phyloP scores from a whole-genome alignment of 2,329 filamentous ascomycete genomes.

The Stemphylium vesicarium region DNA sequence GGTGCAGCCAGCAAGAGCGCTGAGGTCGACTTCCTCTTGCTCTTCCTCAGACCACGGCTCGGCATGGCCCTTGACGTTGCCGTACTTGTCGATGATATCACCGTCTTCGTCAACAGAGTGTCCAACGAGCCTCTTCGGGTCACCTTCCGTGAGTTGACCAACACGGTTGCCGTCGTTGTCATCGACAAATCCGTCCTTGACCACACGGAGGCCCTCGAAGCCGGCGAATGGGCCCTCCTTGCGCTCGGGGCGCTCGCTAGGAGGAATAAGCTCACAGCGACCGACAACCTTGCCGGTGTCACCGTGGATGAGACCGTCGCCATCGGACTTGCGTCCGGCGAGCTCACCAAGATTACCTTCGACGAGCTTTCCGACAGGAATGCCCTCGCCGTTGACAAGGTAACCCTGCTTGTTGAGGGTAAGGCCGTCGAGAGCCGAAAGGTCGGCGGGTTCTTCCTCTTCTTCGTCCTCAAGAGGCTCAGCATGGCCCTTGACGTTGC shows the following conservation, averaged over 20 bases:
- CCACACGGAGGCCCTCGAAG: conserved; percentile 68
- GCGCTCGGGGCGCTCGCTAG: conserved; percentile 61
- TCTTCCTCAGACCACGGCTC: conserved; percentile 62
- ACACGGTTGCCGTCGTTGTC: conserved; percentile 80
- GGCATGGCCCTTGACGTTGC: conserved; percentile 65
- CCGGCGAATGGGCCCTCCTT: conserved; percentile 73
- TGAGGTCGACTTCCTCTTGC: conserved; percentile 61
- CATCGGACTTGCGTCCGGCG: conserved; percentile 62
- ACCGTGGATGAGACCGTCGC: conserved; percentile 62
- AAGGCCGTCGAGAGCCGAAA: conserved; percentile 61
- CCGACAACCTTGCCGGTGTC: conserved; percentile 63
- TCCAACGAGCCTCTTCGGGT: conserved; percentile 74
- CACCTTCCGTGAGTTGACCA: conserved; percentile 73
- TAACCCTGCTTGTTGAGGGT: conserved; percentile 65
- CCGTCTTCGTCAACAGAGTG: conserved; percentile 81
- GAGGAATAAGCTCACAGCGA: conserved; percentile 63
- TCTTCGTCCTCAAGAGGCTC: conserved; percentile 59
- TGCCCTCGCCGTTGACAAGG: conserved; percentile 60
- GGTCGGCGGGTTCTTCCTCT: conserved; percentile 52
- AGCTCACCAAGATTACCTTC: conserved; percentile 64
- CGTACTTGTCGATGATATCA: conserved; percentile 79
- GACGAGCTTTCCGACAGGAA: conserved; percentile 62
- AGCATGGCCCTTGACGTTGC: conserved; percentile 66
- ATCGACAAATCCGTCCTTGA: conserved; percentile 74
- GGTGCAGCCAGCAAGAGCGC: conserved; percentile 64